These are phyloP conservation scores for Chaetomium globosum DNA, from an alignment of 2,329 filamentous ascomycete genomes.

Conservation along the genomic window DNA sequence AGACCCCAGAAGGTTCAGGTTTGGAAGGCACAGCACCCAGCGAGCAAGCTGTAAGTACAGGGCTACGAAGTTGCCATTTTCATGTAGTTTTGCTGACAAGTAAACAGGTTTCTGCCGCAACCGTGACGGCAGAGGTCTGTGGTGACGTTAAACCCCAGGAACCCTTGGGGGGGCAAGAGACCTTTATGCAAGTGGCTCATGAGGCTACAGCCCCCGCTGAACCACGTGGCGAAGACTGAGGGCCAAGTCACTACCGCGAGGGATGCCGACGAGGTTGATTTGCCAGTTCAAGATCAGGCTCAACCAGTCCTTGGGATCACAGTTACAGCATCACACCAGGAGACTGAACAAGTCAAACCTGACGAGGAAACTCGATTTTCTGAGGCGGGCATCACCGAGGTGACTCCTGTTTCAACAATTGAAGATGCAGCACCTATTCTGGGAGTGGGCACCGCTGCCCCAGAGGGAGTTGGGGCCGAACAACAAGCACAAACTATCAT, in stretches of 20 bases:
- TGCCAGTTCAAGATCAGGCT: background rate
- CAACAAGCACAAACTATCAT: background rate
- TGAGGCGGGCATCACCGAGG: background rate
- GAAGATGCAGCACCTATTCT: background rate
- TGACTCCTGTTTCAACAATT: background rate
- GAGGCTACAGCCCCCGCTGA: background rate
- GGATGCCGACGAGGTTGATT: background rate
- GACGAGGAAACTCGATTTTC: background rate
- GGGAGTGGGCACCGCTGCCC: background rate
- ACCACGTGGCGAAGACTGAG: background rate
- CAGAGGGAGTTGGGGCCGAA: background rate
- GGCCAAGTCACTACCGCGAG: background rate
- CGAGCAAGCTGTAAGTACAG: slow-evolving; percentile 20
- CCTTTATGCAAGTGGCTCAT: background rate
- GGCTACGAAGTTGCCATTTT: background rate
- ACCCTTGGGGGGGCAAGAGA: background rate
- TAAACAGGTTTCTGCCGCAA: background rate
- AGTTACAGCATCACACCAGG: background rate
- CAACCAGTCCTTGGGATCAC: background rate
- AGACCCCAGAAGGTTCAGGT: slow-evolving; percentile 1
- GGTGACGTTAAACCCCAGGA: background rate
- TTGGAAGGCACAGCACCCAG: slow-evolving; percentile 5
- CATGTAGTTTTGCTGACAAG: slow-evolving; percentile 2
- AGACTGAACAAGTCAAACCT: background rate
- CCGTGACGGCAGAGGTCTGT: background rate